These are phyloP conservation scores for Psilocybe mexicana DNA, from an alignment of 1,284 basidiomycete species.

Conservation along the genomic window DNA sequence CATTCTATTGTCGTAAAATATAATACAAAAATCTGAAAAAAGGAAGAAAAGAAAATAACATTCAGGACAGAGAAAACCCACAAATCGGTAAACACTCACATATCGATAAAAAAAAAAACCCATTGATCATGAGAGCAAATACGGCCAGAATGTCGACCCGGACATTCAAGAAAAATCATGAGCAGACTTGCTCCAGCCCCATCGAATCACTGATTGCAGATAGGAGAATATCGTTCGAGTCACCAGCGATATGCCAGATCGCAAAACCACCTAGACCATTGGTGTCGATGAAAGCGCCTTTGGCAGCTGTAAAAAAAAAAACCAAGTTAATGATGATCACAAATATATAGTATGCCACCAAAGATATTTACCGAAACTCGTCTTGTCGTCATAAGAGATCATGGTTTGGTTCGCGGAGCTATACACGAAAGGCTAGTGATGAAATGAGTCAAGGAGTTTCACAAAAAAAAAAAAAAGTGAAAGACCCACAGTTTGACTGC, in stretches of 20 bases:
- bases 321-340: background rate
- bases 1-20: background rate
- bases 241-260: constrained; percentile 56
- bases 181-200: constrained; percentile 23
- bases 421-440: constrained; percentile 64
- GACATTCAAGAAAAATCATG: background rate
- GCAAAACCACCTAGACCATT: constrained; percentile 51
- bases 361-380: constrained; percentile 33
- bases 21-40: background rate
- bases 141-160: background rate
- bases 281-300: constrained; percentile 42
- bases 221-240: constrained; percentile 49
- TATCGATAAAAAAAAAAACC: background rate
- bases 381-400: constrained; percentile 60
- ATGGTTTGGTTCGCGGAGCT: constrained; percentile 48
- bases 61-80: background rate
- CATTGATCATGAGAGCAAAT: background rate
- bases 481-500: constrained; percentile 63
- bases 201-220: constrained; percentile 41
- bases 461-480: background rate
- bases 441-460: background rate
- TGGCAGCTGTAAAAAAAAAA: constrained; percentile 31
- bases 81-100: background rate
- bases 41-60: background rate
- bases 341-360: background rate